Percentiles rank a stretch among this genome's conserved stretches.
phyloP scores from a whole-genome alignment of 2,329 filamentous ascomycete genomes.

The Dothistroma septosporum region DNA sequence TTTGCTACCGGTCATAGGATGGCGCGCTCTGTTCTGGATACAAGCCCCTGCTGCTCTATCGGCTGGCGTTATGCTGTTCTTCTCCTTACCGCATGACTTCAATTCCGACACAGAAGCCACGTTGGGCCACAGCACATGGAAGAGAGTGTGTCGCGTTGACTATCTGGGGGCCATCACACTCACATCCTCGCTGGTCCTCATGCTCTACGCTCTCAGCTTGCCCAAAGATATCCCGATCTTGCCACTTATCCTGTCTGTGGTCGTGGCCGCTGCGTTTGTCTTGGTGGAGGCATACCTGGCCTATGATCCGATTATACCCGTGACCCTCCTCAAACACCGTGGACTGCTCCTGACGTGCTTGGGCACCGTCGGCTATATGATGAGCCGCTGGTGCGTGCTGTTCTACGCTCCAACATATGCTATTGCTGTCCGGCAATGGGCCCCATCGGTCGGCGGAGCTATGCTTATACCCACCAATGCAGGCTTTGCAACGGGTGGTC shows the following conservation, averaged over 20 bases:
- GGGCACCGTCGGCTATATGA: slow-evolving; percentile 73
- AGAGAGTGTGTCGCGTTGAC: slow-evolving; percentile 62
- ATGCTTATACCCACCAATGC: slow-evolving; percentile 77
- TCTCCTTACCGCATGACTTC: slow-evolving; percentile 58
- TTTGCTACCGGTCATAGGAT: slow-evolving; percentile 60
- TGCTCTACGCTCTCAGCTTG: slow-evolving; percentile 67
- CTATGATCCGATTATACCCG: slow-evolving; percentile 68
- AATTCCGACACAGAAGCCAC: slow-evolving; percentile 23
- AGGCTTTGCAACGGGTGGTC: slow-evolving; percentile 70
- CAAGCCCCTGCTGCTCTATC: slow-evolving; percentile 63
- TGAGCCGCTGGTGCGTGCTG: slow-evolving; percentile 72
- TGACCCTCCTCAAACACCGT: slow-evolving; percentile 64
- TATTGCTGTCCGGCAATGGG: slow-evolving; percentile 67
- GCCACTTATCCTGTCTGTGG: slow-evolving; percentile 58
- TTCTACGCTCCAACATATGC: slow-evolving; percentile 80
- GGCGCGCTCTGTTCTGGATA: slow-evolving; percentile 69
- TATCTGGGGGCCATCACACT: slow-evolving; percentile 68
- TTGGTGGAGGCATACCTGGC: slow-evolving; percentile 62
- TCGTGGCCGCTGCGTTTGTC: slow-evolving; percentile 55
- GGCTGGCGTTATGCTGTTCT: slow-evolving; percentile 59
- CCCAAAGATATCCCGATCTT: slow-evolving; percentile 55
- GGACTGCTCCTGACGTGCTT: slow-evolving; percentile 70
- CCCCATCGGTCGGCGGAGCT: slow-evolving; percentile 65
- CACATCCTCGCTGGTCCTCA: slow-evolving; percentile 61
- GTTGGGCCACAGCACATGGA: slow-evolving; percentile 40